Evolutionary conservation across 768 basidiomycete genomes (phyloP), one percentile per base, ranked within the genome.

Genomic region (Dioszegia aurantiaca): DNA sequence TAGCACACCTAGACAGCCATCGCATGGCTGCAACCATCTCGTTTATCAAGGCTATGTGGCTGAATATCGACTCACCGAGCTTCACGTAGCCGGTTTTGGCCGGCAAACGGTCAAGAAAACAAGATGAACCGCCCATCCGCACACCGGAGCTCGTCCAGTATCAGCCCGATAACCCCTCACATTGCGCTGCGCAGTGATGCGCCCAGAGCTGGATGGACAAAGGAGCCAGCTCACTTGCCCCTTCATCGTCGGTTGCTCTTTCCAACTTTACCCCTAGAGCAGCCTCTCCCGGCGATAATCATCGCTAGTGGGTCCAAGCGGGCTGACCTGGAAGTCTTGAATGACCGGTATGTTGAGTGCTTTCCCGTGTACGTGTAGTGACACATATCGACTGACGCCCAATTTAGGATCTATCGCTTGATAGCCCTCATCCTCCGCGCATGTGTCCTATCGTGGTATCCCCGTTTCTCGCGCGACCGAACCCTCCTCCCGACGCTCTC

Each of bases 371-470:
- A n/a, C n/a, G n/a, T n/a, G n/a, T n/a, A n/a, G n/a, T n/a, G n/a
- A n/a, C n/a, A n/a, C n/a, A n/a, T n/a, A n/a, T n/a, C n/a, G n/a
- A 59, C 31, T 28, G 11, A n/a, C 10, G 21, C n/a, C 33, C 14
- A 33, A 6, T 33, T 11, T 28, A 62, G 70, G 9, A 33, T 72
- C 24, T 58, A 72, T 43, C 56, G 69, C 58, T 57, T 72, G 24
- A 59, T 72, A 5, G 67, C 70, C 5, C 51, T 72, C 10, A 44
- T 56, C 24, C 54, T 72, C 37, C 60, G 70, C 9, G 65, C 63
- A 28, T 72, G 67, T 55, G 53, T 72, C 28, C 48, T 62, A 26
- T 64, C 61, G 36, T 76, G 74, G 74, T 71, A 72, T 40, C 53
- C 62, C 21, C 54, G 61, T 2, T 61, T 76, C 55, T 62, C 67